Base-by-base conservation (phyloP, 2,329 filamentous ascomycete species). In the Stagonosporopsis vannaccii region DNA sequence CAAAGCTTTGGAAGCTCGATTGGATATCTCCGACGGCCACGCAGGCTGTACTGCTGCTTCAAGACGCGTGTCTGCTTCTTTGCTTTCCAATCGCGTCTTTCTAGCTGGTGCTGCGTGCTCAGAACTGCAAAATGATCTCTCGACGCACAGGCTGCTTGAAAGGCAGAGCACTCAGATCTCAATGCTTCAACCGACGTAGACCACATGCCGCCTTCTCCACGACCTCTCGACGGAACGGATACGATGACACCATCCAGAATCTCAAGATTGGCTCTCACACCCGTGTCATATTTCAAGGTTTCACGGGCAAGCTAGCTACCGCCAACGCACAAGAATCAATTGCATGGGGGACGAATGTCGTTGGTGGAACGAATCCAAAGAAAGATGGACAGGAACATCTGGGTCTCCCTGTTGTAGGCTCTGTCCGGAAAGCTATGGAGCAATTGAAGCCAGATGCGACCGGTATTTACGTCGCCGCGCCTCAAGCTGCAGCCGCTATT, bases 381-480 rank as follows among this genome's bases (percentile, higher is more conserved):
- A 54, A 54, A 26, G 51, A 54, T 15, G 51, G 51, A 3, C 51
- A 54, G 25, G 85, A 90, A 68, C 90, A 93, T 77, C 78, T 93
- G 19, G 89, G 88, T 2, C 79, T 91, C 32, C 90, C 90, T 1
- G 82, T 93, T 1, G 79, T 92, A 19, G 87, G 89, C 1, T 87
- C 84, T 39, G 87, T 93, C 26, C 81, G 82, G 67, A 84, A 82
- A 69, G 90, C 90, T 6, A 86, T 90, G 78, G 84, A 89, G 63
- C 80, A 84, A 64, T 77, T 91, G 33, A 90, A 87, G 65, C 90
- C 90, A 2, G 87, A 92, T 76, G 90, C 90, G 4, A 92, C 90
- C 1, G 90, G 87, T 4, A 90, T 94, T 52, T 93, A 91, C 64
- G 90, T 93, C 2, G 87, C 90, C 1, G 90, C 90, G n/a, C 84